Evolutionary conservation across 257 asterid genomes (phyloP).

Genomic region (Knoxia roxburghii): DNA sequence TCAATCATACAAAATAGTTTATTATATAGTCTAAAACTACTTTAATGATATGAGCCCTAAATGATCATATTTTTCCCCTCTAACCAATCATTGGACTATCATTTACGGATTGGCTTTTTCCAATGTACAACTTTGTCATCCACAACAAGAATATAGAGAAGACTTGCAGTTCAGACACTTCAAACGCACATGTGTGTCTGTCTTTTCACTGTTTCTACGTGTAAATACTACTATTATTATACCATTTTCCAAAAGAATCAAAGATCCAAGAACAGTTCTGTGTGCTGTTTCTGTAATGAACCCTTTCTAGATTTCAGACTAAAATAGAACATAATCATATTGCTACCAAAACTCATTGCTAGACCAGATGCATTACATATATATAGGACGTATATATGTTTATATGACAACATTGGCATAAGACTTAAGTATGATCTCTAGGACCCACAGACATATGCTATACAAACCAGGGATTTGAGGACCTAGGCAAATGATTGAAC

Average conservation of each 20-base stretch:
- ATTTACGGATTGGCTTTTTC: slow-evolving; percentile 1
- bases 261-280: neutral
- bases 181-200: slow-evolving; percentile 6
- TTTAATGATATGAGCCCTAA: no score
- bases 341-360: slow-evolving; percentile 2
- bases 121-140: slow-evolving; percentile 1
- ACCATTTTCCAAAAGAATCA: neutral
- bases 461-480: neutral
- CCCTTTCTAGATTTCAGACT: neutral
- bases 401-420: no score
- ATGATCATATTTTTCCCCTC: no score
- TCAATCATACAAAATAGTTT: no score
- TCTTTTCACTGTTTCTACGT: neutral
- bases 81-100: neutral
- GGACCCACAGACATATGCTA: slow-evolving; percentile 3
- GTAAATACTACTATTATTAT: neutral
- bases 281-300: no score
- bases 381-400: no score
- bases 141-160: neutral
- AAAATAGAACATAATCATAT: neutral
- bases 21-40: no score
- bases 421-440: no score
- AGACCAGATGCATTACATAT: neutral
- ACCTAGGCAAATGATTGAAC: slow-evolving; percentile 30
- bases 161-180: neutral